phyloP scores from a whole-genome alignment of 1,139 yeast genomes.

The Magnusiomyces clavatus region DNA sequence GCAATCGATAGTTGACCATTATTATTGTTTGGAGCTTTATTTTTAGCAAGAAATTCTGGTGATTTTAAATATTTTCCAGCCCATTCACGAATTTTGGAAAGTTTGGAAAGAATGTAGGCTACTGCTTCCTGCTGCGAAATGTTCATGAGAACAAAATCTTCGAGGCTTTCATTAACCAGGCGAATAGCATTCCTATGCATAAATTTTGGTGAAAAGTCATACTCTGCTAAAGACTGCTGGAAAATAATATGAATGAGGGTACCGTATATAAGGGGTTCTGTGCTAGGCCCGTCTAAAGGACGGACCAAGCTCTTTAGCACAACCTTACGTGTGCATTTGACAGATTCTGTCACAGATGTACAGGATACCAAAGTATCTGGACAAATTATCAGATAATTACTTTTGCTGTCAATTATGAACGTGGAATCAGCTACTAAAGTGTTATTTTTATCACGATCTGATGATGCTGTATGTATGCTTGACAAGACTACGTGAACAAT shows the following conservation, averaged over 20 bases:
- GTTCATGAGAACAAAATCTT: constrained; percentile 53
- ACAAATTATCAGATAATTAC: constrained; percentile 60
- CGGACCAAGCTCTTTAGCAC: constrained; percentile 50
- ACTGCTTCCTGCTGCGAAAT: constrained; percentile 43
- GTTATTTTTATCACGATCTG: constrained; percentile 20
- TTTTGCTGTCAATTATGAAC: constrained; percentile 42
- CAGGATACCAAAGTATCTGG: constrained; percentile 82
- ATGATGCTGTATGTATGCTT: not conserved
- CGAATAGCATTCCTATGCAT: constrained; percentile 42
- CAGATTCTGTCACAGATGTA: constrained; percentile 70
- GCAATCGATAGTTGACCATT: no score
- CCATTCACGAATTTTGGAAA: constrained; percentile 61
- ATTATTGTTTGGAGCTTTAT: no score
- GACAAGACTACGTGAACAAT: constrained; percentile 30
- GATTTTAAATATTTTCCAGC: constrained; percentile 28
- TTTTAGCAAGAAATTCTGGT: no score
- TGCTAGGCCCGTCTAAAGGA: constrained; percentile 48
- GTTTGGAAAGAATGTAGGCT: constrained; percentile 42
- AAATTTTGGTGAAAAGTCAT: constrained; percentile 38
- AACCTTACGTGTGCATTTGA: constrained; percentile 64
- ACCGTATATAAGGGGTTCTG: constrained; percentile 64
- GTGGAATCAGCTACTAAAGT: constrained; percentile 18
- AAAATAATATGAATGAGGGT: constrained; percentile 70
- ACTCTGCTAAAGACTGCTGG: constrained; percentile 52
- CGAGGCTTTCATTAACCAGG: constrained; percentile 35